Base-by-base conservation (phyloP, 768 basidiomycete genomes). In the Coprinopsis cinerea region DNA sequence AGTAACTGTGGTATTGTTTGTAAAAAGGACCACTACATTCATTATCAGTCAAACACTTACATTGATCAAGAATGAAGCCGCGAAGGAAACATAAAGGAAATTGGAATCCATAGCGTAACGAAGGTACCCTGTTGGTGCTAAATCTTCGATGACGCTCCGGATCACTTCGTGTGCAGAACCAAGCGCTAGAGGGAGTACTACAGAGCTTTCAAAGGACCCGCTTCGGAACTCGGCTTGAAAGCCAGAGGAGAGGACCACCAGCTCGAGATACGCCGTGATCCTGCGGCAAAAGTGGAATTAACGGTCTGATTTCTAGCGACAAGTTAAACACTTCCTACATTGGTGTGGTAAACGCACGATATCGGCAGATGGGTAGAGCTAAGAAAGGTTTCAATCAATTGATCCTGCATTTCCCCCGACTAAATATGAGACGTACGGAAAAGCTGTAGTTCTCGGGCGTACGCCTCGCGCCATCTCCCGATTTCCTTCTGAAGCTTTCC, bases 41-140 rank as follows among this genome's bases (percentile, higher is more conserved):
- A n/a, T n/a, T 35, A 34, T 20, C 39, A 46, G 5, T n/a, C 22
- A 32, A 13, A 7, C 32, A 54, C 74, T 55, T 57, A 83, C 81
- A 63, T 82, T 81, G 44, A 82, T 67, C 20, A 84, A 64, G 57
- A 81, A 81, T 2, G 79, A 79, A 2, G 79, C 72, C 7, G 80
- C 80, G 56, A 81, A 84, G 4, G 81, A 72, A 10, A 79, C 70
- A 51, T 72, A 76, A 11, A 77, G 64, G 51, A 76, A 76, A 53
- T 72, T 67, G 14, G 75, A 69, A 46, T 73, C 79, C 66, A 82
- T 75, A 2, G 79, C 79, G 57, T 71, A 79, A 10, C 77, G 74
- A 22, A 82, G 64, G 54, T 73, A 73, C 1, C 77, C 78, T 2
- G 77, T 78, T 1, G 78, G 78, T 48, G 73, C 74, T 11, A 82